Percentiles rank a stretch among this genome's conserved stretches.
These are phyloP conservation scores for Lactuca saligna DNA, from an alignment of 129 eudicot species.

Conservation along the genomic window DNA sequence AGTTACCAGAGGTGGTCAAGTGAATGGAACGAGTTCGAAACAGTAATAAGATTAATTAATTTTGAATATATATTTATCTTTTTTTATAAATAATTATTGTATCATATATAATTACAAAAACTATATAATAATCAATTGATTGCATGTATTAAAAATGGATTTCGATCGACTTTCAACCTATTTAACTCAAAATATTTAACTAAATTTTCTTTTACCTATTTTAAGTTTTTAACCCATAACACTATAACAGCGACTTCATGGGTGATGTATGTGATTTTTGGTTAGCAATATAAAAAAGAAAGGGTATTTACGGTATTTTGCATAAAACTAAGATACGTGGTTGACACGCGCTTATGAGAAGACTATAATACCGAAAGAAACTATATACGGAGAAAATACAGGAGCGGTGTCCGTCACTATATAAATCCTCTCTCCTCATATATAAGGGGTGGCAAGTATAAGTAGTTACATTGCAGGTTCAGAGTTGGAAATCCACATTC, in stretches of 20 bases:
- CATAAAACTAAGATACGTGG: neutral
- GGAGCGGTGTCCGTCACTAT: slow-evolving; percentile 27
- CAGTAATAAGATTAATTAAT: no score
- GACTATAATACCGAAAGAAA: neutral
- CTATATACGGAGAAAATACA: slow-evolving; percentile 29
- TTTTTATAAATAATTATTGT: no score
- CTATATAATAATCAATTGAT: no score
- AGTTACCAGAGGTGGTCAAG: no score
- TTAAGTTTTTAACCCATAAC: no score
- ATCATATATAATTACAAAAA: no score
- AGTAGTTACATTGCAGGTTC: slow-evolving; percentile 73
- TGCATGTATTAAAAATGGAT: neutral
- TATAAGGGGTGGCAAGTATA: slow-evolving; percentile 38
- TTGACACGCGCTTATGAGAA: slow-evolving; percentile 20
- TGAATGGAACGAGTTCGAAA: neutral
- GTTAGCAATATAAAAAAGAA: neutral
- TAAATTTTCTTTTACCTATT: no score
- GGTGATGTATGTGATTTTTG: neutral
- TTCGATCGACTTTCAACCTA: no score
- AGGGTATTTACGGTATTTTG: slow-evolving; percentile 23
- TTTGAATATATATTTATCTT: no score
- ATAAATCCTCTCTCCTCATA: slow-evolving; percentile 24
- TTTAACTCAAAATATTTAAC: no score
- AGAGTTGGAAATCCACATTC: slow-evolving; percentile 59
- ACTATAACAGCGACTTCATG: no score